Conservation (phyloP, 139 green algal genomes). For the Chlamydomonas applanata region DNA sequence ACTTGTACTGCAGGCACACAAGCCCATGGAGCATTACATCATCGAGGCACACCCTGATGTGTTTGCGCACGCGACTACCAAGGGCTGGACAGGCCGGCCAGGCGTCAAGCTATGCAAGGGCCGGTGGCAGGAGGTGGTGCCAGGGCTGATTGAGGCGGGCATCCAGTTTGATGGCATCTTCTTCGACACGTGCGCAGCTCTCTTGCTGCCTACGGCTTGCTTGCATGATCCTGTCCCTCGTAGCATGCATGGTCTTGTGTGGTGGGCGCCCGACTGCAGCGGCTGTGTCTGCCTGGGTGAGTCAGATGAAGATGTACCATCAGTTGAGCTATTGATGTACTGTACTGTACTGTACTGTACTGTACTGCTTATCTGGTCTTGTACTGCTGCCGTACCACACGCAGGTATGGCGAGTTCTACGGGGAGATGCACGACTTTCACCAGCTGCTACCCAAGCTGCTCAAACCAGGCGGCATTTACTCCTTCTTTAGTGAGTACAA, state of each 20-base stretch:
- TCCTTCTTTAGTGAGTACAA: slow-evolving; percentile 89
- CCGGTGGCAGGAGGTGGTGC: slow-evolving; percentile 20
- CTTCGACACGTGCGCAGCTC: slow-evolving; percentile 97
- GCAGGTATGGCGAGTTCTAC: slow-evolving; percentile 71
- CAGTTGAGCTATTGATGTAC: too few relatives aligned
- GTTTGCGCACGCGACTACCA: slow-evolving; percentile 60
- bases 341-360: too few relatives aligned
- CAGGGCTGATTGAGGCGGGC: slow-evolving; percentile 37
- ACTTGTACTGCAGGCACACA: slow-evolving; percentile 23
- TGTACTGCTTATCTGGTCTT: too few relatives aligned
- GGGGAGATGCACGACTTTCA: slow-evolving; percentile 76
- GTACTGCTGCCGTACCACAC: too few relatives aligned
- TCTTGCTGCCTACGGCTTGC: too few relatives aligned
- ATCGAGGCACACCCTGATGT: slow-evolving; percentile 94
- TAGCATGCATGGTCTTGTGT: too few relatives aligned
- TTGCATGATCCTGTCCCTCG: too few relatives aligned
- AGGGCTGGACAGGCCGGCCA: slow-evolving; percentile 75
- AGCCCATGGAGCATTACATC: slow-evolving; percentile 80
- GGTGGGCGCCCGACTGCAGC: too few relatives aligned
- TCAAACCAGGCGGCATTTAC: slow-evolving; percentile 81
- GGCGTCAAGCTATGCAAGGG: slow-evolving; percentile 82
- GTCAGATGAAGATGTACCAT: too few relatives aligned
- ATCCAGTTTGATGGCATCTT: slow-evolving; percentile 87
- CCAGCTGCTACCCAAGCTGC: slow-evolving; percentile 62
- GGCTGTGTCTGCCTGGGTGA: too few relatives aligned